Percentiles rank a stretch among this genome's conserved stretches.
phyloP scores from a whole-genome alignment of 192 early-diverging fungal genomes.

The Funneliformis geosporum region DNA sequence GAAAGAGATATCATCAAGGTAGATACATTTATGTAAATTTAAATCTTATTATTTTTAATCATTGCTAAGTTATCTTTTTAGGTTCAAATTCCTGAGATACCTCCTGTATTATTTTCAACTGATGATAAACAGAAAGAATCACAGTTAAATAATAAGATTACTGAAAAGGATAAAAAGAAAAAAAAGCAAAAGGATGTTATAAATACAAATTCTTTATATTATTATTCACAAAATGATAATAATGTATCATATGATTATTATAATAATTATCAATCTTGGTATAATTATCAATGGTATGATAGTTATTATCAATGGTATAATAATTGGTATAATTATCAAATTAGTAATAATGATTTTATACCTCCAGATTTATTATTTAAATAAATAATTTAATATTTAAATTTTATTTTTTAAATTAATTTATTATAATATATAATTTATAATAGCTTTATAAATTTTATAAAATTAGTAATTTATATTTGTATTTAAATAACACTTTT shows the following conservation, averaged over 20 bases:
- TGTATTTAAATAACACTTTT: too few species aligned
- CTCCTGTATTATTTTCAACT: neutral
- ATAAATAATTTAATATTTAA: neutral
- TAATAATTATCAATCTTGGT: neutral
- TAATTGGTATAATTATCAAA: too few species aligned
- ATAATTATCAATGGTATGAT: neutral
- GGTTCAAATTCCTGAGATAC: neutral
- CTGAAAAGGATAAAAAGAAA: neutral
- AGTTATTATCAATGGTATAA: neutral
- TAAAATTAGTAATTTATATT: too few species aligned
- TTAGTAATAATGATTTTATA: conserved; percentile 12
- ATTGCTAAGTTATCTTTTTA: neutral
- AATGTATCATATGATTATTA: neutral
- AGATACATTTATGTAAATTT: neutral
- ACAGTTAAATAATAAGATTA: neutral
- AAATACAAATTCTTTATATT: neutral
- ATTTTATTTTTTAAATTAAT: too few species aligned
- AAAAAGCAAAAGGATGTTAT: neutral
- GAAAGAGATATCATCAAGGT: conserved; percentile 21
- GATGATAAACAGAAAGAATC: neutral
- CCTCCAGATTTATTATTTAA: conserved; percentile 6
- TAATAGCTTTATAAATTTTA: too few species aligned
- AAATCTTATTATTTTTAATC: neutral
- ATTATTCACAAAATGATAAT: neutral
- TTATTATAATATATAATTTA: too few species aligned